Base-by-base conservation (phyloP, 108 stramenopile genomes). In the Cylindrotheca closterium region DNA sequence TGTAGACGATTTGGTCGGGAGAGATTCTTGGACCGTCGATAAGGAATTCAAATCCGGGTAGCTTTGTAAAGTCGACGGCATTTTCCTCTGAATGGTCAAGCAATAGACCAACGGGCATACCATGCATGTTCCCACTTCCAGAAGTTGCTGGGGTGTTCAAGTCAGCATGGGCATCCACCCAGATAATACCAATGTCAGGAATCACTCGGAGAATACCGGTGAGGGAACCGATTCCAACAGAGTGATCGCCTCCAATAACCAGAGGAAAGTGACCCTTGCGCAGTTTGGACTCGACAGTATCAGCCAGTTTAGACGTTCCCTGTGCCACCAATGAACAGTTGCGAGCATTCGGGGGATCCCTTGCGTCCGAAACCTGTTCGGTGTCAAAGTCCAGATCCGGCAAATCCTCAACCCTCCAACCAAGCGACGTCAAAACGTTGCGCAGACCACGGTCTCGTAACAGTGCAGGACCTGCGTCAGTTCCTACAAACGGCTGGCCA, bases 81-180 rank as follows among this genome's bases (percentile, higher is more conserved):
- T 21, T 51, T 7, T 50, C 56, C 8, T 60, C 47, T 24, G 60
- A 62, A 85, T 74, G 73, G 49, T 94, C 87, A 85, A 98, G 87
- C 66, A 98, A 71, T 58, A 99, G 62, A 4, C 94, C 96, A 27
- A 99, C 29, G 4, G 98, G 98, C 99, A 99, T 99, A 12, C 99
- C 99, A 66, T 99, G 99, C 92, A 99, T 92, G 62, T 99, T 98
- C n/a, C 99, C 99, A 60, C 92, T 92, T 45, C 82, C 91, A 7
- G 89, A 88, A 0, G 81, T 81, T 51, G 61, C 59, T 0, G 98
- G 99, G 0, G 95, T 97, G 78, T 99, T 98, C 55, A 98, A 77
- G 87, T 99, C 99, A 28, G 97, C 99, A 81, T 99, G 99, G 0
- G 99, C 99, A 79, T 99, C 99, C 8, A 98, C 94, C 99, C 99